These are phyloP conservation scores for Lentinus polychrous DNA, from an alignment of 1,284 basidiomycete species.

Conservation along the genomic window DNA sequence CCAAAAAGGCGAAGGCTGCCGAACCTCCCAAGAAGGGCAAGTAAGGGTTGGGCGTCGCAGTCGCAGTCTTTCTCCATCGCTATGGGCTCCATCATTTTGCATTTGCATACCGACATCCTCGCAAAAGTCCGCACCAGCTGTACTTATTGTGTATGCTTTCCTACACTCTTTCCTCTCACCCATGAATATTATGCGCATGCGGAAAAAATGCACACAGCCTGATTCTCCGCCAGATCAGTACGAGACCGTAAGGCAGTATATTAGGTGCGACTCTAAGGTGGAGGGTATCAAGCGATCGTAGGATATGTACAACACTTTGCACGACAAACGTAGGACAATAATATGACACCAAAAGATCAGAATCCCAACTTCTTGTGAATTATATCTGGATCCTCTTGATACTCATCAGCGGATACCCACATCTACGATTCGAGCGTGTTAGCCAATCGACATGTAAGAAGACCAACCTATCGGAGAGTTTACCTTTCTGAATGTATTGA, in stretches of 20 bases:
- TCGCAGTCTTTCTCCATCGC: slow-evolving; percentile 11
- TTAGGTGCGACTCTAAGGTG: slow-evolving; percentile 13
- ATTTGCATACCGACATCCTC: slow-evolving; percentile 30
- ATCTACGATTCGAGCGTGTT: slow-evolving; percentile 46
- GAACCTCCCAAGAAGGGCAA: slow-evolving; percentile 86
- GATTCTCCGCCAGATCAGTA: neutral
- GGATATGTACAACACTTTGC: slow-evolving; percentile 17
- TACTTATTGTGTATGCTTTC: slow-evolving; percentile 36
- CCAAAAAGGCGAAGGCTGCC: slow-evolving; percentile 88
- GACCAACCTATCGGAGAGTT: slow-evolving; percentile 12
- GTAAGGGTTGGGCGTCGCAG: slow-evolving; percentile 39
- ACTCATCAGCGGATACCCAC: slow-evolving; percentile 99
- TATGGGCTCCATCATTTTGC: slow-evolving; percentile 22
- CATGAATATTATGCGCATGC: slow-evolving; percentile 42
- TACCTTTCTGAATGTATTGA: slow-evolving; percentile 98
- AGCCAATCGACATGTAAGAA: neutral
- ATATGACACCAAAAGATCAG: slow-evolving; percentile 26
- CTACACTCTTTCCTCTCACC: slow-evolving; percentile 24
- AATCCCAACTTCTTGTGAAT: slow-evolving; percentile 91
- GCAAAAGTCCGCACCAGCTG: slow-evolving; percentile 29
- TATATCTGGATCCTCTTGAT: slow-evolving; percentile 97
- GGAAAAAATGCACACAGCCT: slow-evolving; percentile 12
- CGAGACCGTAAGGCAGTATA: slow-evolving; percentile 6
- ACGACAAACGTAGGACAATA: slow-evolving; percentile 14
- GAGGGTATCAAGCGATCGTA: slow-evolving; percentile 26